phyloP scores from a whole-genome alignment of 164 flowering plant genomes.

The Magnolia officinalis region DNA sequence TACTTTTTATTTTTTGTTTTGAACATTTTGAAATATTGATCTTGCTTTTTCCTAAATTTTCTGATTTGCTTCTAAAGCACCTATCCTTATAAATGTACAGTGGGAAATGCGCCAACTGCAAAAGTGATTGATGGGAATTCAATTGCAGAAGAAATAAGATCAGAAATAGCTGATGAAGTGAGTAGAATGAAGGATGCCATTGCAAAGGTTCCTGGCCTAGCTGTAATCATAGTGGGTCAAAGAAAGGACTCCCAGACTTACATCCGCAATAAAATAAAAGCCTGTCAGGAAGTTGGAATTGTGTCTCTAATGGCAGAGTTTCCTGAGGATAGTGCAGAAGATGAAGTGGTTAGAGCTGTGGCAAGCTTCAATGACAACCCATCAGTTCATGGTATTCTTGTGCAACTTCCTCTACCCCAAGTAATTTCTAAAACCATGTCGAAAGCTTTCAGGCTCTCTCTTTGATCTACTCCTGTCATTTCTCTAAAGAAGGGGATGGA shows the following conservation, averaged over 20 bases:
- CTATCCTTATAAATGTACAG: conserved; percentile 8
- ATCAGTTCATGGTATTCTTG: conserved; percentile 81
- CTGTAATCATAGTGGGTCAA: conserved; percentile 78
- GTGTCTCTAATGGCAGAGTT: conserved; percentile 44
- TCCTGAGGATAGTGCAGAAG: conserved; percentile 57
- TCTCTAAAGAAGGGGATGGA: conserved; percentile 1
- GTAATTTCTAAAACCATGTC: conserved; percentile 46
- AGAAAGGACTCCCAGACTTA: conserved; percentile 76
- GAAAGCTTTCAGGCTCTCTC: conserved; percentile 10
- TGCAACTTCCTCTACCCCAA: conserved; percentile 94
- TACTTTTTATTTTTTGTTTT: neutral
- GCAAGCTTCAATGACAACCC: conserved; percentile 51
- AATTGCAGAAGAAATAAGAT: conserved; percentile 69
- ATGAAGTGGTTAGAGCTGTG: conserved; percentile 48
- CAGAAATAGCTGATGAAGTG: conserved; percentile 61
- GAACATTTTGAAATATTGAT: no score
- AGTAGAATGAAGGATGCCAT: conserved; percentile 55
- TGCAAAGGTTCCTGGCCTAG: conserved; percentile 77
- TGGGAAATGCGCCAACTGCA: conserved; percentile 34
- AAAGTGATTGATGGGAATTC: conserved; percentile 60
- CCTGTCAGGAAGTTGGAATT: conserved; percentile 84
- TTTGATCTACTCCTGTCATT: neutral
- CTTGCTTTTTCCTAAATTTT: neutral
- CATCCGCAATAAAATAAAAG: conserved; percentile 68
- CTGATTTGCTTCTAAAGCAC: neutral